These are phyloP conservation scores for Yarrowia divulgata DNA, from an alignment of 805 yeast species.

Conservation along the genomic window DNA sequence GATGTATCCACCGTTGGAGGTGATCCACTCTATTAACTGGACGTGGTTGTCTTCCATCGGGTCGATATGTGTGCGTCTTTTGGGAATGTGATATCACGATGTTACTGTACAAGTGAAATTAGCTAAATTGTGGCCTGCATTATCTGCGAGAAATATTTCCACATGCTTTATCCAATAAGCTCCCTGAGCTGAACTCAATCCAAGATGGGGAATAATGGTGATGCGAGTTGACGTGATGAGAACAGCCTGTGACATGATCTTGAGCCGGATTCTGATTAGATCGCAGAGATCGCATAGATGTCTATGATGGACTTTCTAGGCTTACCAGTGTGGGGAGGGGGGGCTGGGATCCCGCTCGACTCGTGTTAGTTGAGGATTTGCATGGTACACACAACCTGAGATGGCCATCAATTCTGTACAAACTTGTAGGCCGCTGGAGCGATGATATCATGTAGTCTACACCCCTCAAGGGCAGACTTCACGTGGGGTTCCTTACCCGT, in stretches of 20 bases:
- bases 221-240: background rate
- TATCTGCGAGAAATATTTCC: slow-evolving; percentile 32
- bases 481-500: too few species aligned
- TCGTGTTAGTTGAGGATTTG: too few species aligned
- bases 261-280: background rate
- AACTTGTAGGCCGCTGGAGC: too few species aligned
- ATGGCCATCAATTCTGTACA: too few species aligned
- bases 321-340: too few species aligned
- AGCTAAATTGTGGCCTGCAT: slow-evolving; percentile 7
- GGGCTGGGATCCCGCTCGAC: too few species aligned
- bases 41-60: slow-evolving; percentile 24
- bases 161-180: background rate
- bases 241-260: background rate
- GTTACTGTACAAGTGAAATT: background rate
- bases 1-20: slow-evolving; percentile 32
- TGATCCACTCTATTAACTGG: slow-evolving; percentile 33
- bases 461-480: too few species aligned
- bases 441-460: too few species aligned
- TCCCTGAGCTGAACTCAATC: slow-evolving; percentile 2
- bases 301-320: too few species aligned
- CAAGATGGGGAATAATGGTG: background rate
- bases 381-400: too few species aligned
- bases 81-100: slow-evolving; percentile 3
- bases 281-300: too few species aligned
- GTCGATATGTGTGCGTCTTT: background rate